Evolutionary conservation across 2,329 filamentous ascomycete species (phyloP).

Genomic region (Fragosphaeria purpurea): DNA sequence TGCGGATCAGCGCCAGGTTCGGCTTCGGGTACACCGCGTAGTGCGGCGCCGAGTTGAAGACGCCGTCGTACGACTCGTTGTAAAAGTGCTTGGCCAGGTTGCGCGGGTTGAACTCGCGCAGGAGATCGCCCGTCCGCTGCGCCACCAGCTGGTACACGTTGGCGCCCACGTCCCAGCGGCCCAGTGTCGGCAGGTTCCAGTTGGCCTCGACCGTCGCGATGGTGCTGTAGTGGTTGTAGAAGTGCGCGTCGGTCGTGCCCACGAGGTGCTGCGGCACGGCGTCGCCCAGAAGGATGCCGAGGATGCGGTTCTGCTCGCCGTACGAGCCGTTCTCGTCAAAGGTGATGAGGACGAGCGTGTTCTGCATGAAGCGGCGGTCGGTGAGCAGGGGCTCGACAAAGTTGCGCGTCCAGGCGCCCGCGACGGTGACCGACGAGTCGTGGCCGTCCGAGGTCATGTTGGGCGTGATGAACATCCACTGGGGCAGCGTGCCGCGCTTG

Average conservation of each 20-base stretch:
- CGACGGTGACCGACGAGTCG: slow-evolving; percentile 59
- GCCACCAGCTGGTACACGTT: slow-evolving; percentile 58
- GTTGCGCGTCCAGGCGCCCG: slow-evolving; percentile 55
- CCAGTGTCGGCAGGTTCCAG: slow-evolving; percentile 59
- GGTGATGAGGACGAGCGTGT: slow-evolving; percentile 65
- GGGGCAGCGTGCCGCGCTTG: slow-evolving; percentile 51
- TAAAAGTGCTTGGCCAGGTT: slow-evolving; percentile 12
- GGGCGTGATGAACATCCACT: slow-evolving; percentile 62
- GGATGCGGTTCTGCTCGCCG: slow-evolving; percentile 54
- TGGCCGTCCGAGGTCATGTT: slow-evolving; percentile 72
- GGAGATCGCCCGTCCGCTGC: slow-evolving; percentile 47
- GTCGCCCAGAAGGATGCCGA: slow-evolving; percentile 63
- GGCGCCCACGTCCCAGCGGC: slow-evolving; percentile 61
- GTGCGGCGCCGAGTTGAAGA: slow-evolving; percentile 15
- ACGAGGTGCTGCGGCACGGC: slow-evolving; percentile 55
- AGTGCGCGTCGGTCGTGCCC: slow-evolving; percentile 58
- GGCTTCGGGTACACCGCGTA: slow-evolving; percentile 19
- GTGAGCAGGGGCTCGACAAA: slow-evolving; percentile 63
- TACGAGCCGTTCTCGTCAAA: slow-evolving; percentile 75
- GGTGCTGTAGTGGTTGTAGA: slow-evolving; percentile 64
- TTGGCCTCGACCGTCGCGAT: slow-evolving; percentile 59
- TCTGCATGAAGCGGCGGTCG: slow-evolving; percentile 61
- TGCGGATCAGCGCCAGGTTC: slow-evolving; percentile 17
- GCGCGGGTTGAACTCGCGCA: slow-evolving; percentile 12
- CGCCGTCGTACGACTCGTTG: slow-evolving; percentile 21